Evolutionary conservation across 805 yeast genomes (phyloP).

Genomic region (Zygoascus flipseniorum): DNA sequence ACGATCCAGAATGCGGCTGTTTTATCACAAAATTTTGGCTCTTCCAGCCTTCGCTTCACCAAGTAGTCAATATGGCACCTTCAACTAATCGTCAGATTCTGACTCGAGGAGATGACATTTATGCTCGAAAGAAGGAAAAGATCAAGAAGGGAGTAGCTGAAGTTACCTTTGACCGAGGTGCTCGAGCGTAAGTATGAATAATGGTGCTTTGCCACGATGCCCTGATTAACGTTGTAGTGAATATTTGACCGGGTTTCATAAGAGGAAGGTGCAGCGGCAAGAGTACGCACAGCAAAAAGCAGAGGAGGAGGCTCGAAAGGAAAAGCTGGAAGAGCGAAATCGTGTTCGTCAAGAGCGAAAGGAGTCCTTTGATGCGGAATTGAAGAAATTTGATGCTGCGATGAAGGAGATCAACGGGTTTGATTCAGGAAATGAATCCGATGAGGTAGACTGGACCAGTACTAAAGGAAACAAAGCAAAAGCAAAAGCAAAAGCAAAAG

Average conservation of each 20-base stretch:
- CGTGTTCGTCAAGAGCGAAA: constrained; percentile 63
- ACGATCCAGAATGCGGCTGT: no score
- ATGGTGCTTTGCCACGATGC: not conserved
- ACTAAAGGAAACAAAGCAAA: constrained; percentile 13
- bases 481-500: constrained; percentile 24
- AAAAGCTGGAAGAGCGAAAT: constrained; percentile 68
- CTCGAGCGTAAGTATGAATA: constrained; percentile 41
- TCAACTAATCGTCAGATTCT: constrained; percentile 66
- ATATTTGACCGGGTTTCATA: constrained; percentile 90
- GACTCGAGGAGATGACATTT: constrained; percentile 72
- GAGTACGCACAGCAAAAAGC: constrained; percentile 72
- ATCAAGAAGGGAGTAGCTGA: constrained; percentile 61
- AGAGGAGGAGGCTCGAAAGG: constrained; percentile 68
- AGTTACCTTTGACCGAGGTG: constrained; percentile 71
- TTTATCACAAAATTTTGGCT: no score
- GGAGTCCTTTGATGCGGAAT: constrained; percentile 53
- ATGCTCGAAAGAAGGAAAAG: constrained; percentile 58
- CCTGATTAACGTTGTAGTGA: constrained; percentile 33
- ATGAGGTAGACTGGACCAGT: constrained; percentile 5
- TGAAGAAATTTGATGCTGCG: constrained; percentile 47
- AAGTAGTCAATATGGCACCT: constrained; percentile 5
- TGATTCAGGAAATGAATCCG: constrained; percentile 19
- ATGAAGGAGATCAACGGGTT: constrained; percentile 31
- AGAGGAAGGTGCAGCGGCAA: constrained; percentile 80
- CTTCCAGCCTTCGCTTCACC: no score